These are phyloP conservation scores for Trichoderma simmonsii DNA, from an alignment of 2,329 filamentous ascomycete species.

Conservation along the genomic window DNA sequence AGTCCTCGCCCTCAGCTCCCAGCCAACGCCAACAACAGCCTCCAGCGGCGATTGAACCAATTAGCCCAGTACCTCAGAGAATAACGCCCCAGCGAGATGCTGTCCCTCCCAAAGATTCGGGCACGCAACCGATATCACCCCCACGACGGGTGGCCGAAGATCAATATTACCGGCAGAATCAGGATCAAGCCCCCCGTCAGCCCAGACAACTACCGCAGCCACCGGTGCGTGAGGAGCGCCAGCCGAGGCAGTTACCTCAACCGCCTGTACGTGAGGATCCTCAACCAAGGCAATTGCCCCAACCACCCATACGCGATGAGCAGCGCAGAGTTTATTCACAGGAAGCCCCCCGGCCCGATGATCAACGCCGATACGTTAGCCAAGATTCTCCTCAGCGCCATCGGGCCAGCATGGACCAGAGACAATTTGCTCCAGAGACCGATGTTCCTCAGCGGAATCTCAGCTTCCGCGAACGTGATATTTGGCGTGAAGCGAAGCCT, in stretches of 20 bases:
- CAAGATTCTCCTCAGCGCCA: constrained; percentile 22
- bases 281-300: constrained; percentile 19
- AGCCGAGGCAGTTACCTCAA: constrained; percentile 18
- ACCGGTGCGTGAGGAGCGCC: background rate
- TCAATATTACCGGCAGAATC: constrained; percentile 21
- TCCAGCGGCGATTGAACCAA: background rate
- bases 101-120: constrained; percentile 17
- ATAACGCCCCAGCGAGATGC: constrained; percentile 16
- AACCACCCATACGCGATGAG: constrained; percentile 6
- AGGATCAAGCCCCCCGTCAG: background rate
- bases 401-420: constrained; percentile 13
- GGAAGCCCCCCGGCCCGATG: background rate
- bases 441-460: constrained; percentile 51
- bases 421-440: constrained; percentile 26
- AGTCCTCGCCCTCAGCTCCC: constrained; percentile 13
- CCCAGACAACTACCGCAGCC: constrained; percentile 18
- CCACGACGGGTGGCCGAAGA: constrained; percentile 24
- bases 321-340: background rate
- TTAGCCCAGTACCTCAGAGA: background rate
- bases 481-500: constrained; percentile 41
- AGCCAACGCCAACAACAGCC: background rate
- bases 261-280: constrained; percentile 8
- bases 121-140: constrained; percentile 25
- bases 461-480: constrained; percentile 59
- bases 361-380: constrained; percentile 20